Conservation (phyloP, 2,329 filamentous ascomycete species). For the Curvularia lunata region DNA sequence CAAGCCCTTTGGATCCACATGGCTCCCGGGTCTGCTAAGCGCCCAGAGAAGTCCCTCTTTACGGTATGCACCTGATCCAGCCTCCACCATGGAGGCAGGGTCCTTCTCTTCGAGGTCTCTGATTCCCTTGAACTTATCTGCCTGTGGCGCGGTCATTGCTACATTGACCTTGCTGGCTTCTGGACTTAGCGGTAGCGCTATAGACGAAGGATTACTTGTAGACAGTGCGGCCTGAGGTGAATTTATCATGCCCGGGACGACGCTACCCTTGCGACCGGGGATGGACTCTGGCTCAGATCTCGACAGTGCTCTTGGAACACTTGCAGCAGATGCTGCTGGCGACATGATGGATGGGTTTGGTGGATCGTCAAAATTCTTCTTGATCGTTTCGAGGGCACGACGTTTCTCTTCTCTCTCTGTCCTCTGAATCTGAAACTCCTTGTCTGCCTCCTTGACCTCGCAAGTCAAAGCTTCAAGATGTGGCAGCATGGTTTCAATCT, state of each 20-base stretch:
- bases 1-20: constrained; percentile 91
- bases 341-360: constrained; percentile 30
- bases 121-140: constrained; percentile 82
- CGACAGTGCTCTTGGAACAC: constrained; percentile 26
- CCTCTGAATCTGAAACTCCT: constrained; percentile 93
- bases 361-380: constrained; percentile 54
- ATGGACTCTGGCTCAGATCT: constrained; percentile 37
- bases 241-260: constrained; percentile 44
- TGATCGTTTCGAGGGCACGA: constrained; percentile 86
- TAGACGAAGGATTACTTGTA: constrained; percentile 30
- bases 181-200: constrained; percentile 38
- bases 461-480: constrained; percentile 86
- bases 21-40: constrained; percentile 86
- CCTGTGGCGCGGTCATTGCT: constrained; percentile 44
- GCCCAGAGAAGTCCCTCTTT: constrained; percentile 98
- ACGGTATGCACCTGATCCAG: constrained; percentile 68
- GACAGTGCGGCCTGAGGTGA: constrained; percentile 38
- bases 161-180: constrained; percentile 36
- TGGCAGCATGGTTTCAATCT: constrained; percentile 83
- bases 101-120: constrained; percentile 90
- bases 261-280: constrained; percentile 39
- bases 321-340: constrained; percentile 34
- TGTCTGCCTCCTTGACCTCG: constrained; percentile 92
- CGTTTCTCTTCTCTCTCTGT: constrained; percentile 97
- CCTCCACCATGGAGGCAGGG: constrained; percentile 51